A percentile compares a stretch with the other conserved stretches of the same genome.
Evolutionary conservation across 345 rosid genomes (phyloP).

Genomic region (Euphorbia peplus): DNA sequence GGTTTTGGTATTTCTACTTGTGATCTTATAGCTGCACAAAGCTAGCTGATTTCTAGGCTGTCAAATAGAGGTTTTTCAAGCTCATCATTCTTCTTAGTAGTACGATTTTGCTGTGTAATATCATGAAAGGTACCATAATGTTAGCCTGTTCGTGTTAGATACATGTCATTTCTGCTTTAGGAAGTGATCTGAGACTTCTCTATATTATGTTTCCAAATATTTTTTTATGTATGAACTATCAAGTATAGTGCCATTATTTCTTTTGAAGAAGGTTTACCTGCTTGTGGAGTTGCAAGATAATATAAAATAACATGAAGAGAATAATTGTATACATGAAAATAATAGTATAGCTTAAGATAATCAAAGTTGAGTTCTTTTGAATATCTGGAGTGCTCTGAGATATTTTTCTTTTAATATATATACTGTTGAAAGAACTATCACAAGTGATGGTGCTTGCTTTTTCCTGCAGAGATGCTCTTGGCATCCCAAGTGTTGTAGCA

Average conservation of each 20-base stretch:
- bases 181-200: too few relatives aligned
- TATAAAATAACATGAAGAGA: background rate
- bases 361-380: background rate
- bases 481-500: conserved; percentile 91
- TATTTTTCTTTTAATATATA: background rate
- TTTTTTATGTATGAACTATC: background rate
- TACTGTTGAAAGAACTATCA: background rate
- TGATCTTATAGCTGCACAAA: too few relatives aligned
- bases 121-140: too few relatives aligned
- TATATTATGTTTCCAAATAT: background rate
- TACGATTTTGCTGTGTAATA: too few relatives aligned
- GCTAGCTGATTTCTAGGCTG: too few relatives aligned
- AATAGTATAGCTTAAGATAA: background rate
- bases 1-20: too few relatives aligned
- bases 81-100: too few relatives aligned
- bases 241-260: background rate
- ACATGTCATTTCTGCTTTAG: too few relatives aligned
- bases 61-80: too few relatives aligned
- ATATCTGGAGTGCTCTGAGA: background rate
- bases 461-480: conserved; percentile 59
- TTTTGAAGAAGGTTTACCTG: background rate
- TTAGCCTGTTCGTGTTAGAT: too few relatives aligned
- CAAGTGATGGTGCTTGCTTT: conserved; percentile 9
- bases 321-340: background rate
- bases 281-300: background rate